phyloP scores from a whole-genome alignment of 129 eudicot genomes.

The Helianthus tuberosus region DNA sequence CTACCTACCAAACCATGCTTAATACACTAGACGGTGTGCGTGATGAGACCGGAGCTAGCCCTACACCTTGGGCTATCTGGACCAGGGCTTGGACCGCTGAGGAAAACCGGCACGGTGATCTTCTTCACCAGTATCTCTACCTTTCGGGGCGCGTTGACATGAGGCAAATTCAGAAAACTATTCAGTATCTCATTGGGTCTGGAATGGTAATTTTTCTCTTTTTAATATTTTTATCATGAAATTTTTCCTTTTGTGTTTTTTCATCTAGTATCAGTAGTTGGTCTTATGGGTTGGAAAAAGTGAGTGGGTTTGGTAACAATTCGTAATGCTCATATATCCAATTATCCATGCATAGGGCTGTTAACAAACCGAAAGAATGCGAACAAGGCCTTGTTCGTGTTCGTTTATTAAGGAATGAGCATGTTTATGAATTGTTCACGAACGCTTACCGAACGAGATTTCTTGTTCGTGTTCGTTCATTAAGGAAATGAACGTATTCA shows the following conservation, averaged over 20 bases:
- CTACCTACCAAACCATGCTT: conserved; percentile 93
- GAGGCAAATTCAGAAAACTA: conserved; percentile 84
- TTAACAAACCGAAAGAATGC: too few species aligned
- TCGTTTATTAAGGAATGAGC: too few species aligned
- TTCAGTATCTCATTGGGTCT: conserved; percentile 86
- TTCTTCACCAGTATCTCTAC: conserved; percentile 81
- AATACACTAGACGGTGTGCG: conserved; percentile 88
- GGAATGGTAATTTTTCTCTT: conserved; percentile 70
- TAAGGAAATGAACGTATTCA: too few species aligned
- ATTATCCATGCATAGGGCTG: background rate
- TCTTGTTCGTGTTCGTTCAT: too few species aligned
- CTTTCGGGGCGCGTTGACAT: conserved; percentile 84
- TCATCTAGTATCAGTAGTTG: background rate
- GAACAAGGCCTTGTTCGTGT: too few species aligned
- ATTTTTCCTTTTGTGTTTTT: background rate
- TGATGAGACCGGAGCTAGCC: conserved; percentile 94
- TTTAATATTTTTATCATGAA: background rate
- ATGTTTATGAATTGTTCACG: too few species aligned
- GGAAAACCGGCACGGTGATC: conserved; percentile 97
- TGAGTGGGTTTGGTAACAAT: background rate
- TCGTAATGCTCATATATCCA: background rate
- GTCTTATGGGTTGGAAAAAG: background rate
- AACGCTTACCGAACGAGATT: too few species aligned
- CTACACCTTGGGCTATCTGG: conserved; percentile 92
- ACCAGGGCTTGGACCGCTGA: conserved; percentile 98